These are phyloP conservation scores for Ogataea dorogensis DNA, from an alignment of 805 yeast genomes.

Conservation along the genomic window DNA sequence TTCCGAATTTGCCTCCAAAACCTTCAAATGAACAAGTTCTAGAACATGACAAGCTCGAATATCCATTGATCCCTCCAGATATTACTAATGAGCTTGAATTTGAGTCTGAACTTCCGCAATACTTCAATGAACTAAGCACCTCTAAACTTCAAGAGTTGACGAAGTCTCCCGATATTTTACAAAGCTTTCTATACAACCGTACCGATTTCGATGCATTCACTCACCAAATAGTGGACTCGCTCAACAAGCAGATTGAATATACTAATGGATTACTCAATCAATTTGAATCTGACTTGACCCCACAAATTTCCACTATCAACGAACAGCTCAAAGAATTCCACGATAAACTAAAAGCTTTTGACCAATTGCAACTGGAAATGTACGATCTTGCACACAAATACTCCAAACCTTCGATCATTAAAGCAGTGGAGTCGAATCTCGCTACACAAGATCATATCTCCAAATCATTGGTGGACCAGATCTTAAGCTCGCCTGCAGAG, in stretches of 20 bases:
- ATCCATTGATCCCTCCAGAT: conserved; percentile 25
- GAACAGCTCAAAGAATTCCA: conserved; percentile 27
- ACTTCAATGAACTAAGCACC: conserved; percentile 25
- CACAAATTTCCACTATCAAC: conserved; percentile 22
- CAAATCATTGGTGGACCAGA: conserved; percentile 14
- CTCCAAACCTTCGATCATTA: conserved; percentile 36
- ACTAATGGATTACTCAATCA: conserved; percentile 31
- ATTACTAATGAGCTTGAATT: conserved; percentile 10
- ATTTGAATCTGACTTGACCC: conserved; percentile 25
- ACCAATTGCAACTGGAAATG: conserved; percentile 28
- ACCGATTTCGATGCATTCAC: conserved; percentile 17
- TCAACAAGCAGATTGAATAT: conserved; percentile 39
- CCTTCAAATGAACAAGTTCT: conserved; percentile 13
- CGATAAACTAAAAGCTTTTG: conserved; percentile 19
- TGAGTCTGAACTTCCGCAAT: conserved; percentile 20
- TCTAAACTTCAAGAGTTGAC: conserved; percentile 22
- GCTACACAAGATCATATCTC: conserved; percentile 23
- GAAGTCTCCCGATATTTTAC: conserved; percentile 16
- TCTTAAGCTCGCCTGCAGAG: conserved; percentile 17
- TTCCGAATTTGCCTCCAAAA: conserved; percentile 6
- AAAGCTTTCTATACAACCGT: conserved; percentile 20
- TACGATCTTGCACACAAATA: conserved; percentile 31
- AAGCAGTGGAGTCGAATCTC: conserved; percentile 35
- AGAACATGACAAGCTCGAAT: conserved; percentile 22
- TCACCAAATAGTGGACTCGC: conserved; percentile 28